Base-by-base conservation (phyloP, 2,329 filamentous ascomycete genomes). In the Monosporascus sp. region DNA sequence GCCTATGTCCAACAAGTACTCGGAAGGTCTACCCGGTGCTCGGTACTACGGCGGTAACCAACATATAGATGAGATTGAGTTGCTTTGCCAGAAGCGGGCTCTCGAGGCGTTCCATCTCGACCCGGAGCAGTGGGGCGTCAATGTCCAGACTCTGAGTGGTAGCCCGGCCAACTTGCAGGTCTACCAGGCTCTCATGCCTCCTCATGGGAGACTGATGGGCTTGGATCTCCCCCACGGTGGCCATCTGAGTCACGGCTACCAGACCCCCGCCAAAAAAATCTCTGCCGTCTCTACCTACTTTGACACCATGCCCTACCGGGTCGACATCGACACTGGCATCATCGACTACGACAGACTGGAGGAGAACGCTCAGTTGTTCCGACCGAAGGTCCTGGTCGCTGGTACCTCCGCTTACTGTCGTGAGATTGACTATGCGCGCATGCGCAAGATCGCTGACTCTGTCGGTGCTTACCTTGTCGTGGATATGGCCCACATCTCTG, bases 31-130 rank as follows among this genome's bases (percentile, higher is more conserved):
- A 75, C 94, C 94, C 63, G 94, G 94, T 72, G 94, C 94, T 66
- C 88, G 94, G 76, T 99, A 99, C 84, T 99, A 99, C 70, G 94
- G 94, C 71, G 94, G 94, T 70, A 99, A 99, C 81, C 89, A 99
- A 82, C 91, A 94, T 83, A 99, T 99, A 64, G 94, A 99, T 75
- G 82, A 90, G 75, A 91, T 97, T 68, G 94, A 99, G 83, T 83
- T 89, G 63, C 88, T 94, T 57, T 99, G 94, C 84, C 94, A 99
- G 81, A 82, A 85, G 73, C 88, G 94, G 76, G 94, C 94, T 61
- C 87, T 99, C 59, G 83, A 90, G 76, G 88, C 92, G 55, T 99
- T 97, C 81, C 83, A 90, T 70, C 77, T 96, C 62, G 89, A 95
- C 76, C 71, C 87, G 19, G 83, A 85, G 63, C 91, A 95, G 80